phyloP scores from a whole-genome alignment of 179 eudicot genomes.

The Silene noctiflora region DNA sequence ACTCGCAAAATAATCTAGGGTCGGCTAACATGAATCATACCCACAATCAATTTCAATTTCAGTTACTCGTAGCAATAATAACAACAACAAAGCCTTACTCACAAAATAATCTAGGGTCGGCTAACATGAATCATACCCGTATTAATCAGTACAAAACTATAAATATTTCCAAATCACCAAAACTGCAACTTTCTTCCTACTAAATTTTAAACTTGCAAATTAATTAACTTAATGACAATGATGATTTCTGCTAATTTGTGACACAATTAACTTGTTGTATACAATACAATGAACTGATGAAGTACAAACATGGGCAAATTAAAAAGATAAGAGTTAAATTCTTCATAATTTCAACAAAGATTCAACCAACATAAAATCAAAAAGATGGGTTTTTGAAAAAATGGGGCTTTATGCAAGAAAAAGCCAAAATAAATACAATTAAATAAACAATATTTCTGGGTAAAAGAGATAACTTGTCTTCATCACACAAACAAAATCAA shows the following conservation, averaged over 20 bases:
- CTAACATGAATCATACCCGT: too few species aligned
- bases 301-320: slow-evolving; percentile 6
- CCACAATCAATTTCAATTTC: too few species aligned
- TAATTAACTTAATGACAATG: too few species aligned
- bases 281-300: neutral
- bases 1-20: neutral
- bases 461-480: slow-evolving; percentile 12
- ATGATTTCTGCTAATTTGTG: neutral
- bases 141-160: too few species aligned
- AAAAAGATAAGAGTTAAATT: neutral
- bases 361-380: neutral
- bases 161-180: too few species aligned
- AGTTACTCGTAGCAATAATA: too few species aligned
- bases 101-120: too few species aligned
- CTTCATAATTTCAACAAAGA: neutral
- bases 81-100: too few species aligned
- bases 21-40: slow-evolving; percentile 7
- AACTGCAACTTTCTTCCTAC: too few species aligned
- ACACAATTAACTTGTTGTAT: neutral
- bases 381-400: neutral
- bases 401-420: neutral
- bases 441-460: neutral
- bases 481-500: neutral
- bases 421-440: neutral
- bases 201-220: too few species aligned